Evolutionary conservation across 257 asterid species (phyloP), one percentile per base, ranked within the genome.

Genomic region (Fraxinus cuspidata): DNA sequence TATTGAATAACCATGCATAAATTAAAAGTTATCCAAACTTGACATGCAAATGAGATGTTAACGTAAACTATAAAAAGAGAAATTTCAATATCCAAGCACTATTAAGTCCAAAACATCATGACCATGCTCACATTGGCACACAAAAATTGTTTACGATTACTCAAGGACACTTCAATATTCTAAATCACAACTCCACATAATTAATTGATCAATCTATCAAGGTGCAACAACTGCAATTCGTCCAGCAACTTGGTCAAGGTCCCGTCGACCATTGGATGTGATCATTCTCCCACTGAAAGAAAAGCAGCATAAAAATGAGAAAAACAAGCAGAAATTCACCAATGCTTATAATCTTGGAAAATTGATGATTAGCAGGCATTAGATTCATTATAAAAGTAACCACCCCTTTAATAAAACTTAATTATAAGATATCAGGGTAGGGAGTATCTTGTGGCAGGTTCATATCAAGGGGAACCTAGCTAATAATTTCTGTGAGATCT

Each of bases 231-330:
- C 89, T 2, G 73, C 93, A 73, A 93, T 86, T 47, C 89, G 86
- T 23, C 97, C 96, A 28, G 97, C 96, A 80, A 93, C 98, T 83
- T 93, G 97, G 74, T 93, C 98, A 31, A 94, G 98, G 74, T 94
- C 98, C 75, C 97, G 81, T 76, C 85, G 94, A 15, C 98, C 98
- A 47, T 75, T 92, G 77, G 97, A 91, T 64, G 98, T 94, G 74
- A 94, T 94, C 74, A 71, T 89, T 75, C 98, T 86, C 76, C 98
- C 98, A 40, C 98, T 94, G 92, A 38, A 81, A 72, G 29, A 29
- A 38, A 51, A 15, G 9, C 23, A 35, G n/a, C 15, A 47, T 47
- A 47, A 47, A 42, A 47, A 47, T 47, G 16, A 53, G 10, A n/a
- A 58, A 13, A 2, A 19, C 23, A 38, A 58, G 16, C 31, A 18